Percentiles rank a stretch among this genome's conserved stretches.
Conservation (phyloP, 2,329 filamentous ascomycete genomes). For the Dactylonectria macrodidyma region DNA sequence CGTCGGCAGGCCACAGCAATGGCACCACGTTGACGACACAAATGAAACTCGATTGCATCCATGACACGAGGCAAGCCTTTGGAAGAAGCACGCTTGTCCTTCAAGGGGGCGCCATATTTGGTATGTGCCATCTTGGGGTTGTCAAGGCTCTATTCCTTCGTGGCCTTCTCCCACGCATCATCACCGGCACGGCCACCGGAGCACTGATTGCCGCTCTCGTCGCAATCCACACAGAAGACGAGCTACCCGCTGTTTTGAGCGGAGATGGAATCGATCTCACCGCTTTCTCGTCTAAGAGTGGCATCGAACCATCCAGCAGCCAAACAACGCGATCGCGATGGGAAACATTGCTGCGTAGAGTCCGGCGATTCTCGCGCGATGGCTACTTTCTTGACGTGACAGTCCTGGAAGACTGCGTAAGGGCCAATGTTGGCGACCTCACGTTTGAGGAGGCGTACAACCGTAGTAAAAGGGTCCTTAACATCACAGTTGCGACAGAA, state of each 20-base stretch:
- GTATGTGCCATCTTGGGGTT: slow-evolving; percentile 90
- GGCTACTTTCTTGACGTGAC: slow-evolving; percentile 89
- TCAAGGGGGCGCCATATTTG: slow-evolving; percentile 93
- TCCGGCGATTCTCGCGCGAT: slow-evolving; percentile 78
- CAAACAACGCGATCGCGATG: slow-evolving; percentile 60
- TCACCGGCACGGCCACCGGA: slow-evolving; percentile 91
- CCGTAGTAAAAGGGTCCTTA: slow-evolving; percentile 87
- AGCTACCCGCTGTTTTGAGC: slow-evolving; percentile 82
- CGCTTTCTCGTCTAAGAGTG: slow-evolving; percentile 73
- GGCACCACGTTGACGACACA: slow-evolving; percentile 73
- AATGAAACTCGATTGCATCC: slow-evolving; percentile 87
- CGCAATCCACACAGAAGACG: slow-evolving; percentile 88
- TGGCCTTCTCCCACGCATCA: slow-evolving; percentile 88
- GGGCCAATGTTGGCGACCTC: slow-evolving; percentile 87
- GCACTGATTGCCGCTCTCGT: slow-evolving; percentile 92
- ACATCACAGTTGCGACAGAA: slow-evolving; percentile 89
- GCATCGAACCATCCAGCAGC: slow-evolving; percentile 49
- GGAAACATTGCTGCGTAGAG: slow-evolving; percentile 76
- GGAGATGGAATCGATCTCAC: slow-evolving; percentile 87
- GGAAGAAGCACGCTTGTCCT: slow-evolving; percentile 88
- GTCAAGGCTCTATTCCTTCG: slow-evolving; percentile 88
- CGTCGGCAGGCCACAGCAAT: slow-evolving; percentile 50
- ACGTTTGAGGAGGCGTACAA: slow-evolving; percentile 95
- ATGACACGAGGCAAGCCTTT: slow-evolving; percentile 90
- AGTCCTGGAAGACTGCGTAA: slow-evolving; percentile 87